Evolutionary conservation across 371 early-diverging fungal species (phyloP).

Genomic region (Apophysomyces elegans): DNA sequence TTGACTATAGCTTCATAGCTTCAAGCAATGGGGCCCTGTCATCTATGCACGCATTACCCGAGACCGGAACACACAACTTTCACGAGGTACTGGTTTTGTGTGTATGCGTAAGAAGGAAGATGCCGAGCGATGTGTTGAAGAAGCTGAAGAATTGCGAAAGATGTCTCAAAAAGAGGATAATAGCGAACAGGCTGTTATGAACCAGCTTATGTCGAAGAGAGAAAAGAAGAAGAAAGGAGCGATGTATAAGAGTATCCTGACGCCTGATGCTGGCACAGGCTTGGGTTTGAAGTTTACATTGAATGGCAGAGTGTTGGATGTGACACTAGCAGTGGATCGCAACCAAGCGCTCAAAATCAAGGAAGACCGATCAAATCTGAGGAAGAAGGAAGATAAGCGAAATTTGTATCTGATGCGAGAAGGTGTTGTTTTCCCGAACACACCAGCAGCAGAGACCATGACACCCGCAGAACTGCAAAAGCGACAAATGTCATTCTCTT

Average conservation of each 20-base stretch:
- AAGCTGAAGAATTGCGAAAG: conserved; percentile 60
- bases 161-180: conserved; percentile 47
- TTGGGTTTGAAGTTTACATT: conserved; percentile 71
- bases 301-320: conserved; percentile 81
- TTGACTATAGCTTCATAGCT: conserved; percentile 34
- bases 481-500: conserved; percentile 76
- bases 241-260: conserved; percentile 65
- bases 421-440: conserved; percentile 85
- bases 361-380: conserved; percentile 62
- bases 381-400: conserved; percentile 79
- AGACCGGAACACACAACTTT: conserved; percentile 79
- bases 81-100: conserved; percentile 94
- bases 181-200: conserved; percentile 33
- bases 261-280: conserved; percentile 68
- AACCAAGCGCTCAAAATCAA: conserved; percentile 70
- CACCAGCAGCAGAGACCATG: conserved; percentile 78
- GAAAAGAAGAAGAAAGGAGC: conserved; percentile 63
- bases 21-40: conserved; percentile 77
- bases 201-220: conserved; percentile 43
- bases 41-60: conserved; percentile 84
- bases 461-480: conserved; percentile 75
- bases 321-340: conserved; percentile 81
- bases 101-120: conserved; percentile 76
- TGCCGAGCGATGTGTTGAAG: conserved; percentile 76
- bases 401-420: conserved; percentile 78